Evolutionary conservation across 306 rosid genomes (phyloP), one percentile per base, ranked within the genome.

Genomic region (Glycine latifolia): DNA sequence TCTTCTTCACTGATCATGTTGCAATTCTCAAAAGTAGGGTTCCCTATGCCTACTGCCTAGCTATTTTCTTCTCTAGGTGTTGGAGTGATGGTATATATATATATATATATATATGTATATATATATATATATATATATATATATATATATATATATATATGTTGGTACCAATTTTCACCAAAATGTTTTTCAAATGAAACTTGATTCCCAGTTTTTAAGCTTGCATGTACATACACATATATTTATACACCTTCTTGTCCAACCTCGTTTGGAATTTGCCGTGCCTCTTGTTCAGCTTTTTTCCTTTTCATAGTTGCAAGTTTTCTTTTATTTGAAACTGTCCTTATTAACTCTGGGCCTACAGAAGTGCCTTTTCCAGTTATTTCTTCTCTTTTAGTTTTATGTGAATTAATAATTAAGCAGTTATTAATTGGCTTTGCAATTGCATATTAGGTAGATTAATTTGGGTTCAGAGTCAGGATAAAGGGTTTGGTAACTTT

Each of bases 11-110:
- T 14, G 71, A 13, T 60, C 37, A 26, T 26, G 2, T 53, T 31
- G 61, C 1, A 15, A n/a, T 37, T 71, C 52, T 26, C 60, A 53
- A 41, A 52, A 39, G 56, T 78, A 83, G 83, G 86, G 79, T 78
- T 83, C 31, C 33, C 6, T 60, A 8, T 50, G 59, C 55, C 11
- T 62, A 7, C 43, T 6, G 52, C 4, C 7, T 8, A 10, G 11
- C 10, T 59, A 16, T 80, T 49, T 70, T 15, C 4, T 83, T 63
- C 71, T 70, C 35, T 14, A 54, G 10, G 63, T 26, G 5, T 43
- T 50, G 4, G 63, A 65, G 10, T 77, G 55, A 76, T 14, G 49
- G 15, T 67, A 14, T 41, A 67, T 69, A 46, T 39, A 39, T 39
- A 39, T 39, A 39, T 39, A 39, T 39, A 39, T 39, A 39, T 39